phyloP scores from a whole-genome alignment of 495 filamentous ascomycete genomes.

The Aspergillus sclerotiicarbonarius region DNA sequence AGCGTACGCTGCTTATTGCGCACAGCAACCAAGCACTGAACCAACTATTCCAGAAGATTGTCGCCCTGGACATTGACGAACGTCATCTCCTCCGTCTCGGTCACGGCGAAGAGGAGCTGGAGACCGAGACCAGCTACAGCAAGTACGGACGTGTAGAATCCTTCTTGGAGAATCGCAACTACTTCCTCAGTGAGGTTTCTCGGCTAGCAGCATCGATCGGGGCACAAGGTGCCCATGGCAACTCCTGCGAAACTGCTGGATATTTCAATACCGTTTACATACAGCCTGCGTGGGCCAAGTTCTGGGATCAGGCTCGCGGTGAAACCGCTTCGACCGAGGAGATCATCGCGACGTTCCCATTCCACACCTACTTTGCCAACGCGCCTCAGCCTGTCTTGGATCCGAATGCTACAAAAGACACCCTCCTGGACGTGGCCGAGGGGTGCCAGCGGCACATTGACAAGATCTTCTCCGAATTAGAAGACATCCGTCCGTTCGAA shows the following conservation, averaged over 20 bases:
- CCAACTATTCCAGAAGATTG: conserved; percentile 98
- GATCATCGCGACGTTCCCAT: conserved; percentile 78
- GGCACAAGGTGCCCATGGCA: conserved; percentile 87
- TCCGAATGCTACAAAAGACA: conserved; percentile 58
- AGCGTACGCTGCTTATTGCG: conserved; percentile 89
- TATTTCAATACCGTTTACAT: conserved; percentile 96
- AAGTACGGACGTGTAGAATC: conserved; percentile 95
- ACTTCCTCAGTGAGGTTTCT: conserved; percentile 80
- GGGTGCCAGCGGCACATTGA: conserved; percentile 90
- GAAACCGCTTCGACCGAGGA: conserved; percentile 55
- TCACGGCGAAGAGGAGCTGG: conserved; percentile 91
- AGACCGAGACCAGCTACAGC: conserved; percentile 83
- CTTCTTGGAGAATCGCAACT: conserved; percentile 84
- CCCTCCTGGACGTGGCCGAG: conserved; percentile 69
- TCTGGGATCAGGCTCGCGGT: conserved; percentile 59
- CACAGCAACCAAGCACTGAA: conserved; percentile 98
- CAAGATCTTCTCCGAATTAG: conserved; percentile 89
- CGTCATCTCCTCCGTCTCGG: conserved; percentile 90
- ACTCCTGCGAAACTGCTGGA: conserved; percentile 91
- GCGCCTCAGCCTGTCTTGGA: conserved; percentile 85
- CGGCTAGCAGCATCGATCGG: conserved; percentile 78
- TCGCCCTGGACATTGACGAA: conserved; percentile 90
- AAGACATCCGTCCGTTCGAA: conserved; percentile 93
- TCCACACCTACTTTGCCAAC: conserved; percentile 83
- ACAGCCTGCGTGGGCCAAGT: conserved; percentile 82